Conservation (phyloP, 805 yeast genomes). For the Schwanniomyces polymorphus region DNA sequence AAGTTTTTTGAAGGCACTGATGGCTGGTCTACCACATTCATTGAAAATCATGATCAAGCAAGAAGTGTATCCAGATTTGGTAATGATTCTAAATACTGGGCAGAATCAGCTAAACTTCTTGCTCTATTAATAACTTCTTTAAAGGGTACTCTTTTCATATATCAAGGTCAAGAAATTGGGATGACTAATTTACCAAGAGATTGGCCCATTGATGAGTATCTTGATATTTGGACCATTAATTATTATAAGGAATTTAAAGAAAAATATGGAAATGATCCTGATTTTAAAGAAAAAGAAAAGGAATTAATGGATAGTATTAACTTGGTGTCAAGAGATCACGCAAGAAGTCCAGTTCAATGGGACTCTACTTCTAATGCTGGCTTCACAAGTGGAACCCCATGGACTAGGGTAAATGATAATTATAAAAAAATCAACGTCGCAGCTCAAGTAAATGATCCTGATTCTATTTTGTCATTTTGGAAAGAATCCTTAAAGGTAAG, state of each 20-base stretch:
- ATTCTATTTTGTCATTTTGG: conserved; percentile 49
- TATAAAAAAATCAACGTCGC: conserved; percentile 50
- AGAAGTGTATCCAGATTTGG: conserved; percentile 55
- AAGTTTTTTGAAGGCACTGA: conserved; percentile 48
- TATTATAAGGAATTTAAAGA: conserved; percentile 34
- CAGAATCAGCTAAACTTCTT: conserved; percentile 48
- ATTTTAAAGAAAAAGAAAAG: conserved; percentile 5
- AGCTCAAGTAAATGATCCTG: conserved; percentile 43
- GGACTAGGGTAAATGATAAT: conserved; percentile 54
- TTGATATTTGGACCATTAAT: conserved; percentile 49
- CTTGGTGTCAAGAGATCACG: conserved; percentile 49
- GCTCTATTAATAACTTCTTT: conserved; percentile 46
- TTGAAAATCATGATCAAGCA: conserved; percentile 63
- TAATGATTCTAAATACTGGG: conserved; percentile 32
- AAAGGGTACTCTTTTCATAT: conserved; percentile 55
- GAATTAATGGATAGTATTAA: conserved; percentile 32
- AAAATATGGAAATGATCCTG: conserved; percentile 21
- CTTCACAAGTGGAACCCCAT: conserved; percentile 48
- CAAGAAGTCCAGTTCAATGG: conserved; percentile 62
- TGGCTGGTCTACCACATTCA: conserved; percentile 56
- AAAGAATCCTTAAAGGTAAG: conserved; percentile 42
- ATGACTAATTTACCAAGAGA: conserved; percentile 47
- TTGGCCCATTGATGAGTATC: conserved; percentile 51
- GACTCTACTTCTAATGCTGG: conserved; percentile 44
- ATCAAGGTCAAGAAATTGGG: conserved; percentile 65